A percentile compares a stretch with the other conserved stretches of the same genome.
phyloP scores from a whole-genome alignment of 768 basidiomycete genomes.

The Boletus bicolor region DNA sequence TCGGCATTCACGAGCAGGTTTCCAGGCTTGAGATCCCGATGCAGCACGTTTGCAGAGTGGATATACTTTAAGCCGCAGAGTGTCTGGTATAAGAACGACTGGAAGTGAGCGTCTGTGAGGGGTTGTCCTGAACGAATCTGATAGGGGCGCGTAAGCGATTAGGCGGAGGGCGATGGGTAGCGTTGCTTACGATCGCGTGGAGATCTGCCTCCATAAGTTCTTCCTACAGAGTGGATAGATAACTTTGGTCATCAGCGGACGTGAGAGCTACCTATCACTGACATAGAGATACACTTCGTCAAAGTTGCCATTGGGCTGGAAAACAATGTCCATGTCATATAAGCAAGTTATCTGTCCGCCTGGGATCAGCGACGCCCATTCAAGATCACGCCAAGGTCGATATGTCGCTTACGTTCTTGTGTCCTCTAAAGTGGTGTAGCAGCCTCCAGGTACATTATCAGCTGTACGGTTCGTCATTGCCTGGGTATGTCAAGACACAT shows the following conservation, averaged over 20 bases:
- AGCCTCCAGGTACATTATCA: slow-evolving; percentile 48
- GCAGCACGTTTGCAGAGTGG: slow-evolving; percentile 95
- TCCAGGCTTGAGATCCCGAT: slow-evolving; percentile 93
- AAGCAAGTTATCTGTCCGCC: slow-evolving; percentile 82
- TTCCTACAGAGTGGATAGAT: slow-evolving; percentile 54
- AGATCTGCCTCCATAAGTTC: slow-evolving; percentile 99
- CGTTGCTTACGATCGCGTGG: slow-evolving; percentile 81
- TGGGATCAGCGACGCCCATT: slow-evolving; percentile 1
- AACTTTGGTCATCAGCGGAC: not conserved
- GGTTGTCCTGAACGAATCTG: slow-evolving; percentile 86
- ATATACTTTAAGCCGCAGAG: slow-evolving; percentile 98
- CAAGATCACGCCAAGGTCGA: slow-evolving; percentile 1
- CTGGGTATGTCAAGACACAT: slow-evolving; percentile 20
- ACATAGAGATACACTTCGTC: slow-evolving; percentile 96
- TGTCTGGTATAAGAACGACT: slow-evolving; percentile 97
- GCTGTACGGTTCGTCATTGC: not conserved
- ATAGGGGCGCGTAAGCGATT: slow-evolving; percentile 4
- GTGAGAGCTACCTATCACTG: slow-evolving; percentile 27
- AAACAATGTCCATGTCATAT: slow-evolving; percentile 98
- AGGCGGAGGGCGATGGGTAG: not conserved
- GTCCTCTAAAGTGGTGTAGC: slow-evolving; percentile 95
- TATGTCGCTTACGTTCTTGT: slow-evolving; percentile 80
- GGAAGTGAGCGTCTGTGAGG: slow-evolving; percentile 87
- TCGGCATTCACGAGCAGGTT: slow-evolving; percentile 97
- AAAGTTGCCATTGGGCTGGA: slow-evolving; percentile 87